phyloP scores from a whole-genome alignment of 306 rosid genomes.

The Fragaria iinumae region DNA sequence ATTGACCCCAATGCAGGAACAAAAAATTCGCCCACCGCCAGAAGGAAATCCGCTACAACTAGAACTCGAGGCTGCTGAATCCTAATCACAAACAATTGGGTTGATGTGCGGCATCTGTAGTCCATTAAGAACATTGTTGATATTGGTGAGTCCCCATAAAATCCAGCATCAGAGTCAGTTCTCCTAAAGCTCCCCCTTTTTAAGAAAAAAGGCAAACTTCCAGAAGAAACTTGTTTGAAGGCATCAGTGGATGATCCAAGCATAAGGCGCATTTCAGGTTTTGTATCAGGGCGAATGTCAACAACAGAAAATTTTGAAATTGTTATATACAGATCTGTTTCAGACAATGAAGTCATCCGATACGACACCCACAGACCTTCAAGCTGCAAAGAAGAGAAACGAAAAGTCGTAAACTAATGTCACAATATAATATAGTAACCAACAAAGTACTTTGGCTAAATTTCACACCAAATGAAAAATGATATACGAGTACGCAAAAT shows the following conservation, averaged over 20 bases:
- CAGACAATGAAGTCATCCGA: slow-evolving; percentile 89
- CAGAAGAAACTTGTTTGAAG: slow-evolving; percentile 59
- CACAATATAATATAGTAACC: neutral
- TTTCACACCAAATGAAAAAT: neutral
- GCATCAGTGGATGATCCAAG: slow-evolving; percentile 88
- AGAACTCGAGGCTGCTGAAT: slow-evolving; percentile 96
- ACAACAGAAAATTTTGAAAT: slow-evolving; percentile 82
- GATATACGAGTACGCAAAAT: slow-evolving; percentile 1
- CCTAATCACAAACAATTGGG: slow-evolving; percentile 83
- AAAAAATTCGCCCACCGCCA: slow-evolving; percentile 92
- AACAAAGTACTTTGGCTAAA: neutral
- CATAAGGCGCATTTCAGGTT: slow-evolving; percentile 98
- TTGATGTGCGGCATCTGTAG: slow-evolving; percentile 76
- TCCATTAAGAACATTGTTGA: slow-evolving; percentile 94
- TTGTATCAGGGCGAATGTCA: slow-evolving; percentile 81
- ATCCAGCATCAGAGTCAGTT: slow-evolving; percentile 39
- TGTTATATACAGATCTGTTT: slow-evolving; percentile 81
- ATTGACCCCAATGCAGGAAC: slow-evolving; percentile 87
- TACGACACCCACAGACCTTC: slow-evolving; percentile 97
- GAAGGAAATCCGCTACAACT: slow-evolving; percentile 95
- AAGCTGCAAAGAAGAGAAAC: slow-evolving; percentile 54
- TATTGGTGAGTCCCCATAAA: slow-evolving; percentile 58
- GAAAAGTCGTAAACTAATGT: neutral
- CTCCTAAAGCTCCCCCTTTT: slow-evolving; percentile 49
- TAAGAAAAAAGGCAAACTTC: slow-evolving; percentile 49